phyloP scores from a whole-genome alignment of 73 alveolate genomes.

The Symbiodinium natans region DNA sequence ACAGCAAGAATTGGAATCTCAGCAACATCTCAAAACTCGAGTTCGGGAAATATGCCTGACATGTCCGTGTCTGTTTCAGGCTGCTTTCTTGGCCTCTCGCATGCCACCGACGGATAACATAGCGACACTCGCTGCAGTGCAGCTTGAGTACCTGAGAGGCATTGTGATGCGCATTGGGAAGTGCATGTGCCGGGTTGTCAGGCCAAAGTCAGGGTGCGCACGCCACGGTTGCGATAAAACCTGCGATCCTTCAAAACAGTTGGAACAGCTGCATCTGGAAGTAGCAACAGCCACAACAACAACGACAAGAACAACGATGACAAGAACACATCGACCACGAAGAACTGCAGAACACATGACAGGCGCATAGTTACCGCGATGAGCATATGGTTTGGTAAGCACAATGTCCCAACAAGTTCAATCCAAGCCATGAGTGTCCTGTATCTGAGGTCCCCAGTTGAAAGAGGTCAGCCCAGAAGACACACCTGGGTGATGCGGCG shows the following conservation, averaged over 20 bases:
- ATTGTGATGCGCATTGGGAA: too few species aligned
- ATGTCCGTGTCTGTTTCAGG: too few species aligned
- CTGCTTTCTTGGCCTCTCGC: background rate
- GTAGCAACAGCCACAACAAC: too few species aligned
- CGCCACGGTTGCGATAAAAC: slow-evolving; percentile 7
- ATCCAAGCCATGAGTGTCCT: too few species aligned
- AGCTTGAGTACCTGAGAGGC: slow-evolving; percentile 19
- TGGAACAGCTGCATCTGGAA: too few species aligned
- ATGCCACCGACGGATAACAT: slow-evolving; percentile 46
- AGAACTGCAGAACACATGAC: background rate
- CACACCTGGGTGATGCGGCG: background rate
- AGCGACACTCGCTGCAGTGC: slow-evolving; percentile 77
- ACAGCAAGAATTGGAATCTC: slow-evolving; percentile 70
- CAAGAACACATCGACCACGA: too few species aligned
- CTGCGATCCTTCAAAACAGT: background rate
- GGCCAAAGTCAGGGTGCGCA: background rate
- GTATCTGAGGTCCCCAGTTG: background rate
- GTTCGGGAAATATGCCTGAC: too few species aligned
- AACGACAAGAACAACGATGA: too few species aligned
- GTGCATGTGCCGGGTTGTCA: background rate
- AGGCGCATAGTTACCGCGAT: background rate
- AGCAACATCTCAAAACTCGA: background rate
- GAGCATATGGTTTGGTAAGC: background rate
- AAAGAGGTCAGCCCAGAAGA: background rate
- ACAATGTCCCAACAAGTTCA: too few species aligned